A percentile compares a stretch with the other conserved stretches of the same genome.
These are phyloP conservation scores for Sherardia arvensis DNA, from an alignment of 257 asterid species.

Conservation along the genomic window DNA sequence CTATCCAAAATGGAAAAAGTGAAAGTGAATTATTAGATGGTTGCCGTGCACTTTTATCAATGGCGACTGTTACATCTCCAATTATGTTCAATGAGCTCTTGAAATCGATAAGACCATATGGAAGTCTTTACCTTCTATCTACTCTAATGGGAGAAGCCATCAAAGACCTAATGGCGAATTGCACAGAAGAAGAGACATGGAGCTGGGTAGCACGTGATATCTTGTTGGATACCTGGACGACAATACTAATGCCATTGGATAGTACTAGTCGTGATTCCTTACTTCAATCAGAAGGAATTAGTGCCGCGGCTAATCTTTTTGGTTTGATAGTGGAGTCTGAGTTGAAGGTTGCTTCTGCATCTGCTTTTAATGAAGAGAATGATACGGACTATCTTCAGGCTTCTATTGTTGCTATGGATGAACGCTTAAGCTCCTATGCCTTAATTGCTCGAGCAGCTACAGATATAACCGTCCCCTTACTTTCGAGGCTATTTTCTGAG, in stretches of 20 bases:
- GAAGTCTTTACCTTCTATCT: conserved; percentile 62
- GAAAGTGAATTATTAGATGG: conserved; percentile 97
- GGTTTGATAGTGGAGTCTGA: conserved; percentile 75
- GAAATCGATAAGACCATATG: conserved; percentile 82
- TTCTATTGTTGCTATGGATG: conserved; percentile 92
- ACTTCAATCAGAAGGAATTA: conserved; percentile 75
- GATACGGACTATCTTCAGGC: conserved; percentile 60
- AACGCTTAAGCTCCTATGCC: conserved; percentile 89
- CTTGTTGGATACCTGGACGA: conserved; percentile 85
- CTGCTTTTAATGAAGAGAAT: conserved; percentile 63
- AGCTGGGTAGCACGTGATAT: conserved; percentile 99
- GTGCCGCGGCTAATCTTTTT: conserved; percentile 77
- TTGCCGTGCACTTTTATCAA: conserved; percentile 79
- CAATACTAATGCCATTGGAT: conserved; percentile 66
- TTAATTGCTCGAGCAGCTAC: conserved; percentile 94
- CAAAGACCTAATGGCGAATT: conserved; percentile 57
- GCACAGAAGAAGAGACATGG: conserved; percentile 84
- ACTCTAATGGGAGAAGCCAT: conserved; percentile 74
- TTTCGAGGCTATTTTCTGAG: conserved; percentile 56
- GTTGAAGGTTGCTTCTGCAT: conserved; percentile 74
- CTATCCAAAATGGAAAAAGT: conserved; percentile 76
- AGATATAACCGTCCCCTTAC: conserved; percentile 55
- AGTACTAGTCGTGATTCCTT: conserved; percentile 32
- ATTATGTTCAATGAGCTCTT: conserved; percentile 66
- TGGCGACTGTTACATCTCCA: conserved; percentile 77